phyloP scores from a whole-genome alignment of 192 early-diverging fungal genomes.

The Martensiomyces pterosporus region DNA sequence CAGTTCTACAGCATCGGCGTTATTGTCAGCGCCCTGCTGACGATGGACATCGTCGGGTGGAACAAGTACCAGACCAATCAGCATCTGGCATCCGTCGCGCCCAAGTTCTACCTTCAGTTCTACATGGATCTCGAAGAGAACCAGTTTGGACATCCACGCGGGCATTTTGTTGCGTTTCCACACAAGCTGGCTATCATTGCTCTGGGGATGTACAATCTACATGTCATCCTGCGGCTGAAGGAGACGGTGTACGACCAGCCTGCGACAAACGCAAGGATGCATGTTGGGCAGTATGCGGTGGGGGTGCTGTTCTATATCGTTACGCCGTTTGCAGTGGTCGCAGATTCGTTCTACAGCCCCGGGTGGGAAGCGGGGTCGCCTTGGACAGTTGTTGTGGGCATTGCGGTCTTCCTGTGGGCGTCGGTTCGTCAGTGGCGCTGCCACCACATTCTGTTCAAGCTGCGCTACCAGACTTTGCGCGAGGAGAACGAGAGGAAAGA shows the following conservation, averaged over 20 bases:
- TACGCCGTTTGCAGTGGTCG: conserved; percentile 28
- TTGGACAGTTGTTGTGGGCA: conserved; percentile 14
- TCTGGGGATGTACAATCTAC: conserved; percentile 26
- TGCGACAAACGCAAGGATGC: conserved; percentile 41
- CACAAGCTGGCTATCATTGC: conserved; percentile 5
- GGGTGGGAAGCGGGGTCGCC: conserved; percentile 5
- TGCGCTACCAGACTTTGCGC: conserved; percentile 33
- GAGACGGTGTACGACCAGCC: conserved; percentile 36
- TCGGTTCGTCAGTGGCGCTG: conserved; percentile 63
- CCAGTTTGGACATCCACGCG: background rate
- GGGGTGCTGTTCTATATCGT: conserved; percentile 63
- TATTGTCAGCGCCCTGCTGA: conserved; percentile 8
- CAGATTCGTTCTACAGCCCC: conserved; percentile 11
- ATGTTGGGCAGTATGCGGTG: conserved; percentile 58
- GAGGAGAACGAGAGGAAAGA: background rate
- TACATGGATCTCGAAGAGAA: background rate
- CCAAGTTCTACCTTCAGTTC: background rate
- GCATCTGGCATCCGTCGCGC: background rate
- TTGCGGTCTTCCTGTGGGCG: conserved; percentile 52
- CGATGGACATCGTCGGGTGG: conserved; percentile 15
- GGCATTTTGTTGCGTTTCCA: background rate
- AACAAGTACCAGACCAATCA: background rate
- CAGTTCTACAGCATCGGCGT: conserved; percentile 37
- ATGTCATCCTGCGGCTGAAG: conserved; percentile 28
- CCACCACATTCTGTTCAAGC: conserved; percentile 60